Conservation (phyloP, 257 asterid species). For the Solanum lycopersicoides region DNA sequence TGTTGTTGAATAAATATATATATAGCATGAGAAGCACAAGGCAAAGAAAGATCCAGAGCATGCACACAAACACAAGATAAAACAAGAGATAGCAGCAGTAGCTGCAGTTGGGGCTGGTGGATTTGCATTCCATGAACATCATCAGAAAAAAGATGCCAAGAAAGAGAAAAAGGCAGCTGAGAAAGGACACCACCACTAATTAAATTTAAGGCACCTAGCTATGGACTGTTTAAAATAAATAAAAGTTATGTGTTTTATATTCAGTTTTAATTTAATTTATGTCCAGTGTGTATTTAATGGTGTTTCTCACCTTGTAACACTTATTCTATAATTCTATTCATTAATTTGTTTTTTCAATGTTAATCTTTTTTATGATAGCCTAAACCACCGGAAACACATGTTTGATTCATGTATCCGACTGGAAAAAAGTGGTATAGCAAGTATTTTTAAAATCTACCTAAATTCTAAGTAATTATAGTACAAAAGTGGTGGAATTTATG, state of each 20-base stretch:
- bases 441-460: too few species aligned
- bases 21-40: constrained; percentile 68
- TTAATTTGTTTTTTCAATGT: too few species aligned
- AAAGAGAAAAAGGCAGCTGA: constrained; percentile 35
- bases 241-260: not conserved
- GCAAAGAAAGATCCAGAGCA: constrained; percentile 62
- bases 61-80: constrained; percentile 40
- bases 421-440: too few species aligned
- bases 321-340: too few species aligned
- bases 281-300: too few species aligned
- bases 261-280: not conserved
- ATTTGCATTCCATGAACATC: constrained; percentile 61
- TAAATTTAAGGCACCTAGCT: not conserved
- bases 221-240: not conserved
- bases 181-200: constrained; percentile 10
- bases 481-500: too few species aligned
- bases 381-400: too few species aligned
- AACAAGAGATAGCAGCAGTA: constrained; percentile 49
- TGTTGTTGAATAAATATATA: not conserved
- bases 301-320: too few species aligned
- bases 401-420: too few species aligned
- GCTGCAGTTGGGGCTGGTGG: constrained; percentile 58
- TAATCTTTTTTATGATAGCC: too few species aligned
- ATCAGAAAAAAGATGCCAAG: constrained; percentile 49
- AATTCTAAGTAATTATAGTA: too few species aligned